Conservation (phyloP, 768 basidiomycete genomes). For the Termitomyces sp. region DNA sequence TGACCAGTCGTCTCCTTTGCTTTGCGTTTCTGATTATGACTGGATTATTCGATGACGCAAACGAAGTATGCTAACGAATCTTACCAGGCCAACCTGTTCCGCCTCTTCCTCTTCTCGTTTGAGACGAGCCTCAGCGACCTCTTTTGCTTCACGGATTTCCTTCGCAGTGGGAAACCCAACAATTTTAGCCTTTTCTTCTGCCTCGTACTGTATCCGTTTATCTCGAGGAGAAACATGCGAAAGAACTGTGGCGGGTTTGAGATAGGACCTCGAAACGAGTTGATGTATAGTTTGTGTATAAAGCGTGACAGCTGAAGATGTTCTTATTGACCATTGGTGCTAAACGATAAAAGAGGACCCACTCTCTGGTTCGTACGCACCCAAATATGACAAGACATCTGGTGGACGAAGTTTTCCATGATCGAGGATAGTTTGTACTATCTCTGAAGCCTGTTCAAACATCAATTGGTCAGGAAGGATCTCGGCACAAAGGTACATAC, state of each 20-base stretch:
- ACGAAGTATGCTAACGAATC: conserved; percentile 18
- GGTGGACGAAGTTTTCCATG: conserved; percentile 82
- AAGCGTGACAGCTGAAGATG: conserved; percentile 26
- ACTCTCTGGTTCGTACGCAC: conserved; percentile 59
- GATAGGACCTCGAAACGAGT: conserved; percentile 68
- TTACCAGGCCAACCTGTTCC: conserved; percentile 69
- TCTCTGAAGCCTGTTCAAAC: conserved; percentile 60
- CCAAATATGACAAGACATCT: conserved; percentile 57
- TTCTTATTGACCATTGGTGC: background rate
- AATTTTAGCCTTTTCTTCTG: conserved; percentile 72
- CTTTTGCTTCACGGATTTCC: conserved; percentile 70
- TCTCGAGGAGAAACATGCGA: conserved; percentile 81
- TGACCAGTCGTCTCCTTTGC: conserved; percentile 44
- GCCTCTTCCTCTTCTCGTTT: conserved; percentile 71
- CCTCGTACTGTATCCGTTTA: conserved; percentile 76
- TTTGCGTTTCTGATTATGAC: conserved; percentile 55
- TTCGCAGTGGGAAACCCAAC: conserved; percentile 77
- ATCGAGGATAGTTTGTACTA: conserved; percentile 74
- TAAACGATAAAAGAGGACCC: conserved; percentile 4
- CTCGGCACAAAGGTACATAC: conserved; percentile 39
- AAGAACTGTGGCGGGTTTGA: conserved; percentile 74
- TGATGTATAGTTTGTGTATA: conserved; percentile 64
- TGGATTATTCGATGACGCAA: conserved; percentile 18
- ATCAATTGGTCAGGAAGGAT: conserved; percentile 1
- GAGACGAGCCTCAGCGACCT: conserved; percentile 57